Evolutionary conservation across 2,329 filamentous ascomycete species (phyloP), one percentile per base, ranked within the genome.

Genomic region (Fusarium fracticaudum): DNA sequence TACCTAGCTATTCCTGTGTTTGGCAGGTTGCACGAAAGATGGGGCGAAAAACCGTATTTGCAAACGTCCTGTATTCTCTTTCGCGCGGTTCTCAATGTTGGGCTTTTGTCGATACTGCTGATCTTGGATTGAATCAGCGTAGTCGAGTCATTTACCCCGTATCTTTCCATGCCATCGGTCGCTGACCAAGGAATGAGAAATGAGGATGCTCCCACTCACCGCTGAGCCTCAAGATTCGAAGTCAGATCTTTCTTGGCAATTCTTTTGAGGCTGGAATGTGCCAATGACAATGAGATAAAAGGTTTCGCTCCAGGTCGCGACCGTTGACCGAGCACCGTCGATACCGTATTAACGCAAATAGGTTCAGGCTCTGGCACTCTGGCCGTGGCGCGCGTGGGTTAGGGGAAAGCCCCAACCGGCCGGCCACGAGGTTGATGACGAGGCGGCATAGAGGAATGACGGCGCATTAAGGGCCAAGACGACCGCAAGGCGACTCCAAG

Each of bases 371-470:
- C 55, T 24, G 24, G 31, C 40, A 33, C 31, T 50, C 48, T 55
- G 61, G 41, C 47, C 60, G 60, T 67, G 59, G 50, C 50, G 63
- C 60, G 60, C 65, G 48, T 76, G 75, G 75, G 75, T 77, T 63
- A 74, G 74, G 73, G 66, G 69, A 76, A 74, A 51, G 44, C 35
- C 51, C 51, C 66, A 67, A 62, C 41, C 61, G 61, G 50, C 51
- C 47, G 55, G 53, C 70, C 72, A 68, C 70, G 64, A 76, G 67
- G 58, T 61, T 53, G 53, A 76, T 76, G 74, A 72, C 74, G 66
- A 74, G 62, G 68, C 64, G 60, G 67, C 69, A 71, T 71, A 35
- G n/a, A 67, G 54, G 65, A 71, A 72, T 71, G 65, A 51, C 50
- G 64, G 63, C 57, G 68, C 59, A 65, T 64, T 70, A 20, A n/a